A percentile compares a stretch with the other conserved stretches of the same genome.
These are phyloP conservation scores for Evansstolkia leycettana DNA, from an alignment of 495 filamentous ascomycete species.

Conservation along the genomic window DNA sequence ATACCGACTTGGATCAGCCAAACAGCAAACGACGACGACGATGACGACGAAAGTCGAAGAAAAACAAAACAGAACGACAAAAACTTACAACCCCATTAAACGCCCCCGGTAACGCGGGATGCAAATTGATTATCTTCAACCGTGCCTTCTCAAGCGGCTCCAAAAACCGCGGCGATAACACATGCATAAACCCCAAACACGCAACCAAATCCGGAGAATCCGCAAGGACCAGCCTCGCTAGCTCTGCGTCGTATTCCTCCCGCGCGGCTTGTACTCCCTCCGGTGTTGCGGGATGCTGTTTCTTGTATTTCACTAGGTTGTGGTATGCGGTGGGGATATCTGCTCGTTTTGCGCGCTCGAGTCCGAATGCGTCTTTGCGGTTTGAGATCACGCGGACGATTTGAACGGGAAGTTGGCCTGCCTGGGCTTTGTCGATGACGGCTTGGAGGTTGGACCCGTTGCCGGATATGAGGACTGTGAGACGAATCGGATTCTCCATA, in stretches of 20 bases:
- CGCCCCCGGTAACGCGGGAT: constrained; percentile 64
- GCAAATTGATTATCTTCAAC: constrained; percentile 73
- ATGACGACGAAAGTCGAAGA: neutral
- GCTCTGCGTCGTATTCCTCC: constrained; percentile 65
- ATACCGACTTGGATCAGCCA: neutral
- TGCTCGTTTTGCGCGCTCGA: constrained; percentile 55
- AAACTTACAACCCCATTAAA: constrained; percentile 58
- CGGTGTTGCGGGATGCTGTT: constrained; percentile 29
- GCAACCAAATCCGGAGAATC: constrained; percentile 61
- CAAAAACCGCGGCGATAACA: constrained; percentile 52
- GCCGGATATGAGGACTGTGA: constrained; percentile 64
- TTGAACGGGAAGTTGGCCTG: constrained; percentile 42
- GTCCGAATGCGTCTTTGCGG: constrained; percentile 66
- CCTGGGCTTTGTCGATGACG: constrained; percentile 60
- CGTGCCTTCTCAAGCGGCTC: constrained; percentile 46
- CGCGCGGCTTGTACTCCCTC: constrained; percentile 41
- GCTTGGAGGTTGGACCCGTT: constrained; percentile 84
- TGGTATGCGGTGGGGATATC: constrained; percentile 75
- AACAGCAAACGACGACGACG: neutral
- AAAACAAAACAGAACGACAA: neutral
- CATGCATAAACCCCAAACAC: constrained; percentile 40
- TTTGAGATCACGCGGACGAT: constrained; percentile 78
- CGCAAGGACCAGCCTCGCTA: constrained; percentile 59
- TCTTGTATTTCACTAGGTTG: constrained; percentile 65
- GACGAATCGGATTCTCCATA: constrained; percentile 25